Percentiles rank a stretch among this genome's conserved stretches.
Conservation (phyloP, 768 basidiomycete species). For the Lentinula edodes region DNA sequence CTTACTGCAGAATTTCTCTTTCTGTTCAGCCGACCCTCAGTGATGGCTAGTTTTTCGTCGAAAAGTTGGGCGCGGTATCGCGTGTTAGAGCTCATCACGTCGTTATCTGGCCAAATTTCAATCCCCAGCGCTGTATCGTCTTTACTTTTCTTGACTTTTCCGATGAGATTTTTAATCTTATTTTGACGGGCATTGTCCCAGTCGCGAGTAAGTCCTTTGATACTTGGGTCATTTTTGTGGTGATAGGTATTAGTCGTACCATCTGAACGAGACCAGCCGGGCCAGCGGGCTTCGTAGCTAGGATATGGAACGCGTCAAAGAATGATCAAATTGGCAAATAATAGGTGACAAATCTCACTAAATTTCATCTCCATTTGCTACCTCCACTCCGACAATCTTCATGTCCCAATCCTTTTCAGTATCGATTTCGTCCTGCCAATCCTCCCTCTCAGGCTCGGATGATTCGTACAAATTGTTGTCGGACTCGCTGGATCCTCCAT, state of each 20-base stretch:
- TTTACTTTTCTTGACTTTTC: no score
- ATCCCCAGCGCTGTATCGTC: slow-evolving; percentile 25
- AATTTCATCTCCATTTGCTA: not conserved
- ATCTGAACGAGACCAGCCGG: not conserved
- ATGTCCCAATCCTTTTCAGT: not conserved
- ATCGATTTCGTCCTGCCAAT: not conserved
- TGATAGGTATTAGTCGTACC: not conserved
- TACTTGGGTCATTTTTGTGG: not conserved
- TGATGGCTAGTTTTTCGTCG: slow-evolving; percentile 33
- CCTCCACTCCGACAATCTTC: not conserved
- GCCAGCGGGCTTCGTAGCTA: slow-evolving; percentile 1
- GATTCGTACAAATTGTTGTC: not conserved
- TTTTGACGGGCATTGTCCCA: not conserved
- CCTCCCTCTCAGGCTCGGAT: not conserved
- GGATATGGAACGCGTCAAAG: not conserved
- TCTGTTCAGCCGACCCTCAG: not conserved
- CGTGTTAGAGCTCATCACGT: slow-evolving; percentile 40
- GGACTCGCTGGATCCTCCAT: not conserved
- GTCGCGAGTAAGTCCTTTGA: not conserved
- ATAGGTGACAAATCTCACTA: not conserved
- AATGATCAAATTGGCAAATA: not conserved
- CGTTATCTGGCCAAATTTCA: slow-evolving; percentile 29
- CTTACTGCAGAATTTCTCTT: no score
- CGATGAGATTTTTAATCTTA: not conserved
- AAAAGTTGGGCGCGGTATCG: slow-evolving; percentile 38